A percentile compares a stretch with the other conserved stretches of the same genome.
Evolutionary conservation across 768 basidiomycete species (phyloP).

Genomic region (Roridomyces roridus): DNA sequence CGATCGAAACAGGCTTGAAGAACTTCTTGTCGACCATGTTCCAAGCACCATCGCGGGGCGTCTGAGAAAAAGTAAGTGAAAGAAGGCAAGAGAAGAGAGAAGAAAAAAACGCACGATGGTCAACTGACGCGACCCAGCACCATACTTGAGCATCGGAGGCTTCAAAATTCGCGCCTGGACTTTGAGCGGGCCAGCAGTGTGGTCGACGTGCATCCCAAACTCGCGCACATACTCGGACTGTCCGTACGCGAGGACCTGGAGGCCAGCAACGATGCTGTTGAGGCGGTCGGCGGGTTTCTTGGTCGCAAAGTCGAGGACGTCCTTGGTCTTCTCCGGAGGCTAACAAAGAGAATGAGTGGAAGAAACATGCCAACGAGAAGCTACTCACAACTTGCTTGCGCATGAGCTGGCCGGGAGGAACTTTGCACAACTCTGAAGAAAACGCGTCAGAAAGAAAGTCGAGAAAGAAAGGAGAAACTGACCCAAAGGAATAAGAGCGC

Average conservation of each 20-base stretch:
- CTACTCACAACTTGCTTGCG: constrained; percentile 58
- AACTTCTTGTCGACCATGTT: constrained; percentile 85
- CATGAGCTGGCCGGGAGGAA: constrained; percentile 73
- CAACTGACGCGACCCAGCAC: constrained; percentile 56
- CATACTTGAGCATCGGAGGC: constrained; percentile 73
- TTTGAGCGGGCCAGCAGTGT: constrained; percentile 50
- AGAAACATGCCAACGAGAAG: background rate
- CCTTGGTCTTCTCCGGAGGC: constrained; percentile 68
- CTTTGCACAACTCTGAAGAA: constrained; percentile 60
- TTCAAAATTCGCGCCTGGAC: constrained; percentile 68
- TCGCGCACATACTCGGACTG: constrained; percentile 77
- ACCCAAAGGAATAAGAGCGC: constrained; percentile 65
- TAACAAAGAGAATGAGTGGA: background rate
- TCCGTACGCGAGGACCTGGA: constrained; percentile 67
- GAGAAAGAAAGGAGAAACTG: background rate
- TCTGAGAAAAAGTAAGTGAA: too few relatives aligned
- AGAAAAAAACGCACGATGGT: constrained; percentile 55
- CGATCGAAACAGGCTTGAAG: constrained; percentile 58
- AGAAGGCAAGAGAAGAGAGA: constrained; percentile 41
- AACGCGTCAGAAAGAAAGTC: constrained; percentile 39
- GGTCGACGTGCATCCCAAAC: constrained; percentile 73
- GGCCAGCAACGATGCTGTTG: constrained; percentile 56
- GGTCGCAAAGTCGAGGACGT: constrained; percentile 72
- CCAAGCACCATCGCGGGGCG: constrained; percentile 58
- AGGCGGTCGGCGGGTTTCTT: constrained; percentile 66